Percentiles rank a stretch among this genome's conserved stretches.
Conservation (phyloP, 345 rosid genomes). For the Hypericum perforatum region DNA sequence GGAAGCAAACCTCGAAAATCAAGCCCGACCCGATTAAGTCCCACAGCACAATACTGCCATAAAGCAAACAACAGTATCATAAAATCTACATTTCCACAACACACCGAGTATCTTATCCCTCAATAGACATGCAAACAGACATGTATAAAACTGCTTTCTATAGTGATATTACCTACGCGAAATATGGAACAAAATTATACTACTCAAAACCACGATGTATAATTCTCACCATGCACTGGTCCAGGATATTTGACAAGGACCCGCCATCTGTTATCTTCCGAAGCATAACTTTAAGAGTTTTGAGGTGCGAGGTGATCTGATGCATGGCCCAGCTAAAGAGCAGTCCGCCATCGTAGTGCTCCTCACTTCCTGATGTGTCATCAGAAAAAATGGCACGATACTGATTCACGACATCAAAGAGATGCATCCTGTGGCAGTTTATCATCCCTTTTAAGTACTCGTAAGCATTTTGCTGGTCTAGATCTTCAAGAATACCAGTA, state of each 20-base stretch:
- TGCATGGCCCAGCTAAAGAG: conserved; percentile 99
- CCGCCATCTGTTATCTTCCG: conserved; percentile 97
- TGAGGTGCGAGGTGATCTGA: conserved; percentile 90
- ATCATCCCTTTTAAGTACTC: conserved; percentile 90
- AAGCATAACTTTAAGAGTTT: conserved; percentile 86
- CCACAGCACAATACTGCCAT: conserved; percentile 86
- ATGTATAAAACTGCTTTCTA: too few relatives aligned
- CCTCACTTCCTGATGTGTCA: conserved; percentile 94
- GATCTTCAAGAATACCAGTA: conserved; percentile 89
- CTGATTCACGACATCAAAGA: conserved; percentile 93
- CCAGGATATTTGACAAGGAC: conserved; percentile 83
- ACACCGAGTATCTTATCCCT: too few relatives aligned
- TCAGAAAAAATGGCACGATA: conserved; percentile 94
- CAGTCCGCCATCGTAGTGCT: conserved; percentile 87
- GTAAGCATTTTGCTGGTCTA: conserved; percentile 80
- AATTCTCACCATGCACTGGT: conserved; percentile 77
- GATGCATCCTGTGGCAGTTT: conserved; percentile 73
- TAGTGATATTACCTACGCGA: not conserved
- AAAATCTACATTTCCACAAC: not conserved
- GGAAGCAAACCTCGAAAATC: conserved; percentile 98
- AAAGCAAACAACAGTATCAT: conserved; percentile 7
- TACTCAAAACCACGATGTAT: conserved; percentile 4
- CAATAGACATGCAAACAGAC: too few relatives aligned
- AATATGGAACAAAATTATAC: conserved; percentile 2
- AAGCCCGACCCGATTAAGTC: conserved; percentile 90